These are phyloP conservation scores for Raphanus hybrid DNA, from an alignment of 441 rosid species.

Conservation along the genomic window DNA sequence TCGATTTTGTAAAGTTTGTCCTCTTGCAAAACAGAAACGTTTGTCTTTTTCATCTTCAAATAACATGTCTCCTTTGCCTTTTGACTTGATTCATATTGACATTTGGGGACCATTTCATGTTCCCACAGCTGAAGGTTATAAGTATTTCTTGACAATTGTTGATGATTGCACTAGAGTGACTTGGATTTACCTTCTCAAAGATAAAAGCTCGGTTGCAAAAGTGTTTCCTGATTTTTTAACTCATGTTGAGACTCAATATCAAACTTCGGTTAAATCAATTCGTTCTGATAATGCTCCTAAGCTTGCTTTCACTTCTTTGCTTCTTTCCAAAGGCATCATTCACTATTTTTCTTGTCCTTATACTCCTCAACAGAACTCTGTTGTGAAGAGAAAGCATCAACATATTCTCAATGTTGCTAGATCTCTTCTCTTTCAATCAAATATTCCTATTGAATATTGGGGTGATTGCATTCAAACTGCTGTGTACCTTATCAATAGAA, in stretches of 20 bases:
- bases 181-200: not conserved
- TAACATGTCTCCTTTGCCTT: not conserved
- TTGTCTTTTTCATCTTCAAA: not conserved
- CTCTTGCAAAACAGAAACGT: not conserved
- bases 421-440: not conserved
- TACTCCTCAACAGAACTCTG: not conserved
- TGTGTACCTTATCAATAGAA: not conserved
- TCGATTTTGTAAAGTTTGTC: not conserved
- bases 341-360: not conserved
- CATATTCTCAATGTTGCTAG: not conserved
- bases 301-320: not conserved
- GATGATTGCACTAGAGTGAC: not conserved
- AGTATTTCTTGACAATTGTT: not conserved
- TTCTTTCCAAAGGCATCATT: not conserved
- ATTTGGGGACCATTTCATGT: not conserved
- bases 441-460: not conserved
- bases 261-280: not conserved
- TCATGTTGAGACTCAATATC: not conserved
- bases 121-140: not conserved
- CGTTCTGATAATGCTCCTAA: not conserved
- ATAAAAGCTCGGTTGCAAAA: not conserved
- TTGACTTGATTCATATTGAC: not conserved
- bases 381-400: not conserved
- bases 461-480: not conserved
- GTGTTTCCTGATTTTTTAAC: not conserved